These are phyloP conservation scores for Trichosporon sp. DNA, from an alignment of 1,284 basidiomycete genomes.

Conservation along the genomic window DNA sequence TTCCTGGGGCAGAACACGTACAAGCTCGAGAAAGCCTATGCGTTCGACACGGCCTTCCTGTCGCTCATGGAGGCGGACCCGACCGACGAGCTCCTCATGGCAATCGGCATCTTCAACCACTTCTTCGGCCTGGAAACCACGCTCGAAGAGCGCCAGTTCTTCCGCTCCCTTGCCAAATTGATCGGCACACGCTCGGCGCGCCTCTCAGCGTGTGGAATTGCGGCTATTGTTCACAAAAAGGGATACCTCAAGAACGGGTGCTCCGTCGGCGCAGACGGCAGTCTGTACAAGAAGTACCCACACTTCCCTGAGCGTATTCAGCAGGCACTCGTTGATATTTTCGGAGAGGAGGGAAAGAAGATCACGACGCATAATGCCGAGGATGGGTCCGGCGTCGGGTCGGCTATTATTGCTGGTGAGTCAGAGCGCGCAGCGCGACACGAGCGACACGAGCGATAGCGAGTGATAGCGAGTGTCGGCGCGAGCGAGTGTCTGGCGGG, in stretches of 20 bases:
- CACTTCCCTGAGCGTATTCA: slow-evolving; percentile 84
- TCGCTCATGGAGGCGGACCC: slow-evolving; percentile 96
- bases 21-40: slow-evolving; percentile 89
- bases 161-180: slow-evolving; percentile 81
- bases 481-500: no score
- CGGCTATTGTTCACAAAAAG: slow-evolving; percentile 88
- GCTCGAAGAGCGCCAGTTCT: slow-evolving; percentile 87
- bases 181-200: slow-evolving; percentile 85
- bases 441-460: no score
- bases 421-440: no score
- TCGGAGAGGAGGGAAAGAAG: slow-evolving; percentile 85
- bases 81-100: slow-evolving; percentile 94
- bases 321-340: slow-evolving; percentile 81
- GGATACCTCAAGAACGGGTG: slow-evolving; percentile 81
- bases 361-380: slow-evolving; percentile 87
- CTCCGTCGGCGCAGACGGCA: slow-evolving; percentile 83
- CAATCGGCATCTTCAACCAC: slow-evolving; percentile 92
- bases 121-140: slow-evolving; percentile 93
- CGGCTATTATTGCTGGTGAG: slow-evolving; percentile 86
- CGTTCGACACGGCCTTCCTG: slow-evolving; percentile 93
- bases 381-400: slow-evolving; percentile 92
- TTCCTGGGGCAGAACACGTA: slow-evolving; percentile 98
- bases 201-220: slow-evolving; percentile 86
- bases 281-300: slow-evolving; percentile 95
- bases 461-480: no score